Evolutionary conservation across 2,329 filamentous ascomycete genomes (phyloP).

Genomic region (Coniochaeta sp.): DNA sequence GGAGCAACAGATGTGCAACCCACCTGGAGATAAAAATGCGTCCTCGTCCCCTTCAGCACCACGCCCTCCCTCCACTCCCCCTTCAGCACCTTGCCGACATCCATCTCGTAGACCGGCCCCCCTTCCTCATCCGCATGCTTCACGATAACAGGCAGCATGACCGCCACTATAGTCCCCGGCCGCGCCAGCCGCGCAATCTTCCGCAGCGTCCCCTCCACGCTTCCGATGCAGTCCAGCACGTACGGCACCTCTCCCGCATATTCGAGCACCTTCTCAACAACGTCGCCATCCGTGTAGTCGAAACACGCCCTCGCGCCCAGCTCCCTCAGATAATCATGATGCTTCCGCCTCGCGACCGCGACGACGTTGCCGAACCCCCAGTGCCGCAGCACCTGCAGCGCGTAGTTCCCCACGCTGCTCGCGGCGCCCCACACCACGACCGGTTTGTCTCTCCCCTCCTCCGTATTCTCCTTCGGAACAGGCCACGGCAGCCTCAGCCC

Average conservation of each 20-base stretch:
- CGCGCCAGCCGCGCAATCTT: constrained; percentile 44
- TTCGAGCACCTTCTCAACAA: constrained; percentile 26
- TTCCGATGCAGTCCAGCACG: constrained; percentile 50
- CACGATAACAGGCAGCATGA: constrained; percentile 54
- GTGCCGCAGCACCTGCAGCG: constrained; percentile 40
- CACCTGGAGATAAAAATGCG: constrained; percentile 44
- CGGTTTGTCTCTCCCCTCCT: constrained; percentile 21
- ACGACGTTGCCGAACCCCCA: constrained; percentile 46
- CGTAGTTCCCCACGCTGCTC: constrained; percentile 43
- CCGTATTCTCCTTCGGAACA: constrained; percentile 24
- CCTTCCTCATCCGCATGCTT: constrained; percentile 39
- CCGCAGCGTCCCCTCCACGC: constrained; percentile 34
- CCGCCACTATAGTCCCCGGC: constrained; percentile 42
- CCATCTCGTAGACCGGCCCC: constrained; percentile 47
- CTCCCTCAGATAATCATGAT: constrained; percentile 33
- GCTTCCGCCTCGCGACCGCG: constrained; percentile 35
- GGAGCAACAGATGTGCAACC: constrained; percentile 10
- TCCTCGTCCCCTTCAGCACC: constrained; percentile 43
- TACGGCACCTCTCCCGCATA: constrained; percentile 27
- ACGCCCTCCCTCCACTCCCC: constrained; percentile 46
- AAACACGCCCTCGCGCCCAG: constrained; percentile 39
- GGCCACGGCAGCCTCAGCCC: constrained; percentile 50
- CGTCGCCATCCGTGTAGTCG: constrained; percentile 33
- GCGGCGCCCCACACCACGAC: constrained; percentile 46
- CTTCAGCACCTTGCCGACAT: constrained; percentile 29